A percentile compares a stretch with the other conserved stretches of the same genome.
These are phyloP conservation scores for Paramyrothecium roridum DNA, from an alignment of 2,329 filamentous ascomycete species.

Conservation along the genomic window DNA sequence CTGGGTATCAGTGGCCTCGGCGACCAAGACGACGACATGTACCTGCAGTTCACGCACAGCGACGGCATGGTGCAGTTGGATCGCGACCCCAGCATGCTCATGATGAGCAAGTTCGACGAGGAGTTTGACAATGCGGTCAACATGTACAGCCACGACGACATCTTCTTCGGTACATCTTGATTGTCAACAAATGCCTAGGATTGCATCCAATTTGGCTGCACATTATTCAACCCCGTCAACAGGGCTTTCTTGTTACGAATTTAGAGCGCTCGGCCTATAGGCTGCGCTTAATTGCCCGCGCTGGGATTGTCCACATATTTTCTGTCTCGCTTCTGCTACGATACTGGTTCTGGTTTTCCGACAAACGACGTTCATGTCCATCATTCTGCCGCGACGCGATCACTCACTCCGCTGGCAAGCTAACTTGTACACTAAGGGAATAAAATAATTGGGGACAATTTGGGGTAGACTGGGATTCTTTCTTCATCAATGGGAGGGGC, in stretches of 20 bases:
- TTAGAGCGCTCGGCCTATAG: conserved; percentile 5
- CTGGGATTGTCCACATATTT: conserved; percentile 3
- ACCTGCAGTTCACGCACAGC: conserved; percentile 37
- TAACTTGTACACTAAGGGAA: conserved; percentile 13
- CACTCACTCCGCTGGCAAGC: background rate
- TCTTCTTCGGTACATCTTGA: conserved; percentile 45
- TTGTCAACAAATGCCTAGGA: background rate
- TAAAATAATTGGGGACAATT: conserved; percentile 3
- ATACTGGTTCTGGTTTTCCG: background rate
- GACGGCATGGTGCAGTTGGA: conserved; percentile 40
- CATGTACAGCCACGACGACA: conserved; percentile 52
- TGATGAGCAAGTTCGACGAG: conserved; percentile 53
- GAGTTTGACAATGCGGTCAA: conserved; percentile 45
- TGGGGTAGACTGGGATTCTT: conserved; percentile 3
- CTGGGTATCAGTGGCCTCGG: conserved; percentile 28
- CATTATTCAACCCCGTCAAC: conserved; percentile 2
- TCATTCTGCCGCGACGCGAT: conserved; percentile 4
- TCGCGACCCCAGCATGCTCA: conserved; percentile 43
- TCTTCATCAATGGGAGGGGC: conserved; percentile 11
- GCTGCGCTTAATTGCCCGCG: conserved; percentile 8
- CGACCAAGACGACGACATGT: conserved; percentile 42
- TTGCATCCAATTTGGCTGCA: background rate
- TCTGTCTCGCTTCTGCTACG: conserved; percentile 6
- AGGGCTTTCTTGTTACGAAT: conserved; percentile 10
- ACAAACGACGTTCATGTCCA: conserved; percentile 19